Conservation (phyloP, 176 grass and related monocot genomes). For the Oropetium thomaeum region DNA sequence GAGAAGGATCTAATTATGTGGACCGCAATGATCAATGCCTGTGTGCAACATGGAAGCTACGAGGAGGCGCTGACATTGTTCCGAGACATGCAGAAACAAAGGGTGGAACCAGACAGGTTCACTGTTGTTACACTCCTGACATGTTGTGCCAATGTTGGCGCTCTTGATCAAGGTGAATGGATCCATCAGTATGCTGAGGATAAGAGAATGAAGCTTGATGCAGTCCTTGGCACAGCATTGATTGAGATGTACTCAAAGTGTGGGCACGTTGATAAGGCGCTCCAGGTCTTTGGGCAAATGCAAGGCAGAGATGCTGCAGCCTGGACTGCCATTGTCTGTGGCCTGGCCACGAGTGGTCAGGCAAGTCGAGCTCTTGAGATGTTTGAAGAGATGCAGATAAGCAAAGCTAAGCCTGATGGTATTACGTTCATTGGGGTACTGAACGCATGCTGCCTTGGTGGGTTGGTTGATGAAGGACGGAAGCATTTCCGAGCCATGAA, state of each 20-base stretch:
- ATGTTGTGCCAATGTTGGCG: constrained; percentile 54
- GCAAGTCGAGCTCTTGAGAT: constrained; percentile 51
- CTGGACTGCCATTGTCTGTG: constrained; percentile 66
- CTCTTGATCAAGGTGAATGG: constrained; percentile 57
- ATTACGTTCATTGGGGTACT: constrained; percentile 57
- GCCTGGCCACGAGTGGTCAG: constrained; percentile 57
- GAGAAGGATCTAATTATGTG: constrained; percentile 65
- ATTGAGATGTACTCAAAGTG: constrained; percentile 70
- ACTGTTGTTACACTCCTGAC: constrained; percentile 58
- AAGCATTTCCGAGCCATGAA: constrained; percentile 49
- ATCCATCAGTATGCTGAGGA: constrained; percentile 41
- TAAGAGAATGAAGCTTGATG: constrained; percentile 46
- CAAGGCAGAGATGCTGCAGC: constrained; percentile 37
- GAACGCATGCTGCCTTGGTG: constrained; percentile 65
- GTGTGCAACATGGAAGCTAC: constrained; percentile 45
- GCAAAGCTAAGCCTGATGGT: constrained; percentile 36
- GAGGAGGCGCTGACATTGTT: constrained; percentile 60
- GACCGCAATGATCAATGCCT: constrained; percentile 70
- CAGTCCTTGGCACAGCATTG: constrained; percentile 42
- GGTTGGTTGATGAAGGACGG: constrained; percentile 58
- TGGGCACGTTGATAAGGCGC: constrained; percentile 42
- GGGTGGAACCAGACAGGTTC: constrained; percentile 58
- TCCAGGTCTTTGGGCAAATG: constrained; percentile 46
- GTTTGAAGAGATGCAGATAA: constrained; percentile 51
- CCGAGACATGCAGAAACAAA: constrained; percentile 54